Evolutionary conservation across 2,329 filamentous ascomycete genomes (phyloP).

Genomic region (Diaporthe destruens): DNA sequence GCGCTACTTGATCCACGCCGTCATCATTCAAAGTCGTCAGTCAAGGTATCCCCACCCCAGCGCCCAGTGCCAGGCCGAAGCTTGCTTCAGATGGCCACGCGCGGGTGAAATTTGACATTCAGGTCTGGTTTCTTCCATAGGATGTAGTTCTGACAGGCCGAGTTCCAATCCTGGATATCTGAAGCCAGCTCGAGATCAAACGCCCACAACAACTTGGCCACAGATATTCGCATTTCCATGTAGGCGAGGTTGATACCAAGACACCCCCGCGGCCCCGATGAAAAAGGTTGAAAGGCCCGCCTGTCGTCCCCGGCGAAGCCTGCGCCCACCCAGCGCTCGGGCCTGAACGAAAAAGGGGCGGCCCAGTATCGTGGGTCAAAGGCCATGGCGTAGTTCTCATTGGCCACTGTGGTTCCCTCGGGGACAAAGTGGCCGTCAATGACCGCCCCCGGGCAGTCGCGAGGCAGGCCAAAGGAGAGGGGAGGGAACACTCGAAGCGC

Average conservation of each 20-base stretch:
- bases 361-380: conserved; percentile 59
- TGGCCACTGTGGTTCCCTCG: conserved; percentile 53
- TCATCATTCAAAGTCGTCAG: not conserved
- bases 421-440: conserved; percentile 51
- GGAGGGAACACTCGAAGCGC: conserved; percentile 52
- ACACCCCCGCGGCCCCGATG: conserved; percentile 31
- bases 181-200: conserved; percentile 45
- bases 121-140: conserved; percentile 51
- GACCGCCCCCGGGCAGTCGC: conserved; percentile 50
- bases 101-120: conserved; percentile 38
- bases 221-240: conserved; percentile 44
- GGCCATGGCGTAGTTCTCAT: conserved; percentile 59
- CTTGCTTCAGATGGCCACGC: not conserved
- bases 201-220: conserved; percentile 45
- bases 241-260: conserved; percentile 43
- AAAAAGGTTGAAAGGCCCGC: conserved; percentile 40
- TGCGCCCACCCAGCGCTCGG: conserved; percentile 61
- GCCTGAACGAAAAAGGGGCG: conserved; percentile 58
- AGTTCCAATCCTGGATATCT: conserved; percentile 38
- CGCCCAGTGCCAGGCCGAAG: conserved; percentile 45
- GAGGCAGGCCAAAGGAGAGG: conserved; percentile 46
- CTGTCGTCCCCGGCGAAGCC: conserved; percentile 39
- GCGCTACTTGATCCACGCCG: conserved; percentile 51
- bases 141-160: conserved; percentile 46
- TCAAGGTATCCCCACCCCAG: not conserved